Evolutionary conservation across 2,329 filamentous ascomycete genomes (phyloP).

Genomic region (Hypoxylon sp.): DNA sequence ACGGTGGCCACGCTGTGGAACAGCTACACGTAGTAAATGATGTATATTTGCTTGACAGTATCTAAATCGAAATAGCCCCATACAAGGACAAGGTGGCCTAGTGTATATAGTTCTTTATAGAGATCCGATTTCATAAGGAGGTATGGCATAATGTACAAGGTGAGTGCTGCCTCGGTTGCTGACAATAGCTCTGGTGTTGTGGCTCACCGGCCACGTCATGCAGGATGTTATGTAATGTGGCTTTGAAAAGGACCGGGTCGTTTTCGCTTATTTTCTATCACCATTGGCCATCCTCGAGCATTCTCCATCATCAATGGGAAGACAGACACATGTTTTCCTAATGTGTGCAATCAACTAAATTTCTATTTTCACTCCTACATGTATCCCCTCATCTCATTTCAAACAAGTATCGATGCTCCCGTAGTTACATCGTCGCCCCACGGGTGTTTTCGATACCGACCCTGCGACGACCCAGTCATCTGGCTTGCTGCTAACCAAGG

Average conservation of each 20-base stretch:
- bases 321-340: conserved; percentile 12
- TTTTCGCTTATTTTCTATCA: neutral
- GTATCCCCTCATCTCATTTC: conserved; percentile 16
- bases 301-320: conserved; percentile 13
- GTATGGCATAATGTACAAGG: neutral
- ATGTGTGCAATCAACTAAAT: neutral
- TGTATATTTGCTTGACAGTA: neutral
- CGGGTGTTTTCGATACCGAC: conserved; percentile 11
- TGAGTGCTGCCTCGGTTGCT: neutral
- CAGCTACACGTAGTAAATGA: neutral
- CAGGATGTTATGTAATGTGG: conserved; percentile 21
- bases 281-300: neutral
- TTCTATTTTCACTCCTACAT: conserved; percentile 32
- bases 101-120: neutral
- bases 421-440: neutral
- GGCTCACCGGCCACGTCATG: conserved; percentile 16
- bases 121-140: neutral
- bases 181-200: neutral
- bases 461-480: conserved; percentile 2
- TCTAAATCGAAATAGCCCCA: neutral
- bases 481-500: conserved; percentile 15
- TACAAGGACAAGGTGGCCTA: neutral
- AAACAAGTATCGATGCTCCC: neutral
- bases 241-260: conserved; percentile 13
- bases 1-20: conserved; percentile 11